Conservation (phyloP, 176 grass and related monocot species). For the Melocanna baccifera region DNA sequence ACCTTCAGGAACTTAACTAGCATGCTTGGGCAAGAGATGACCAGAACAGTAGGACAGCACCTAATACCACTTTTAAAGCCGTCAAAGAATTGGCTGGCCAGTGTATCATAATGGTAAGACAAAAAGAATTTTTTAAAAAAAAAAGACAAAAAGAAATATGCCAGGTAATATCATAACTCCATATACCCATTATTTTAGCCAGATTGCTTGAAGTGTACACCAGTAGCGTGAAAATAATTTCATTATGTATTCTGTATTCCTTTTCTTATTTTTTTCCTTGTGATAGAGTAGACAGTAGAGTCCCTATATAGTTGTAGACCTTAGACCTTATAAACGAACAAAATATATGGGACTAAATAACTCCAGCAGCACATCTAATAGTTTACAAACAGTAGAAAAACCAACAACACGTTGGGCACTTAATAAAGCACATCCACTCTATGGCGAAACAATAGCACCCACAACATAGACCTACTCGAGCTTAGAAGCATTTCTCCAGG, state of each 20-base stretch:
- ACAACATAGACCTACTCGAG: neutral
- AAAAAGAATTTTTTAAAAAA: neutral
- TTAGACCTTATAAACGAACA: neutral
- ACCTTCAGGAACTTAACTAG: neutral
- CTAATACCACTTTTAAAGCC: constrained; percentile 12
- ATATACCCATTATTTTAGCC: constrained; percentile 12
- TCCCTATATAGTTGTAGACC: neutral
- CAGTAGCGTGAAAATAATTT: neutral
- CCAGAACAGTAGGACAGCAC: neutral
- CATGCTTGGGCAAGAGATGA: constrained; percentile 4
- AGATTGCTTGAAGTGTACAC: neutral
- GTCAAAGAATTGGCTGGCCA: neutral
- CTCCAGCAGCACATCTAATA: neutral
- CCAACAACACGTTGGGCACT: neutral
- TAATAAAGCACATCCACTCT: neutral
- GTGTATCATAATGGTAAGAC: neutral
- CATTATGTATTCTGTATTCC: neutral
- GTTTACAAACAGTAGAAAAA: neutral
- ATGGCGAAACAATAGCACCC: neutral
- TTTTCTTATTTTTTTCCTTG: neutral
- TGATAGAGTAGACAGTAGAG: neutral
- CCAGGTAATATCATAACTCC: constrained; percentile 21
- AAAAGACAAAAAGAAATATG: neutral
- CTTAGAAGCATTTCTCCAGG: neutral
- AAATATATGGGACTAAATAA: neutral